These are phyloP conservation scores for Aureobasidium sp. DNA, from an alignment of 2,329 filamentous ascomycete genomes.

Conservation along the genomic window DNA sequence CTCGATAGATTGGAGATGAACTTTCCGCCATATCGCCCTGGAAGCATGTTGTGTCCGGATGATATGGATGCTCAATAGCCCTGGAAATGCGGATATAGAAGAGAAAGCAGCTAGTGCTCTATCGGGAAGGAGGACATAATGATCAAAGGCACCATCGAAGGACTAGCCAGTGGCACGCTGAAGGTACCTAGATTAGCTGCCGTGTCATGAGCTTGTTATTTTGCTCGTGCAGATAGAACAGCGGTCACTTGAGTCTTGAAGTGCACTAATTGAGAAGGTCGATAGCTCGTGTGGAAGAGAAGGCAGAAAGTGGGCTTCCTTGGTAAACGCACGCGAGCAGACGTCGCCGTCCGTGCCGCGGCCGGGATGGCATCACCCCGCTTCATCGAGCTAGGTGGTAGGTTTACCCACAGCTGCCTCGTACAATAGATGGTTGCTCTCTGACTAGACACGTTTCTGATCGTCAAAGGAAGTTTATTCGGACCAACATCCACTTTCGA, in stretches of 20 bases:
- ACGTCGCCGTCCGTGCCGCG: not conserved
- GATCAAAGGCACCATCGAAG: not conserved
- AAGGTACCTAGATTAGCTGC: not conserved
- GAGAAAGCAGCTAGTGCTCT: not conserved
- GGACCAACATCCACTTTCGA: not conserved
- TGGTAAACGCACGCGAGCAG: slow-evolving; percentile 7
- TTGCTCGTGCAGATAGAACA: not conserved
- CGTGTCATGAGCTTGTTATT: not conserved
- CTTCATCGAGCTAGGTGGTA: not conserved
- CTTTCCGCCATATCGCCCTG: not conserved
- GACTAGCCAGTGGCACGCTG: not conserved
- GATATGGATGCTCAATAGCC: not conserved
- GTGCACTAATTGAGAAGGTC: not conserved
- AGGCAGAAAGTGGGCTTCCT: not conserved
- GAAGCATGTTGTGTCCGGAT: not conserved
- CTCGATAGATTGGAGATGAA: not conserved
- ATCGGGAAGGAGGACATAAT: slow-evolving; percentile 12
- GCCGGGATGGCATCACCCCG: not conserved
- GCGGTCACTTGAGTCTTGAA: not conserved
- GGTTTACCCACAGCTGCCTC: not conserved
- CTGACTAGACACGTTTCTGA: not conserved
- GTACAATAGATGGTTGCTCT: not conserved
- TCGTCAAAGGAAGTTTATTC: not conserved
- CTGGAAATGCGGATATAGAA: not conserved
- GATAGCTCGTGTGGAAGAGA: not conserved